These are phyloP conservation scores for Piper longum DNA, from an alignment of 164 flowering plant species.

Conservation along the genomic window DNA sequence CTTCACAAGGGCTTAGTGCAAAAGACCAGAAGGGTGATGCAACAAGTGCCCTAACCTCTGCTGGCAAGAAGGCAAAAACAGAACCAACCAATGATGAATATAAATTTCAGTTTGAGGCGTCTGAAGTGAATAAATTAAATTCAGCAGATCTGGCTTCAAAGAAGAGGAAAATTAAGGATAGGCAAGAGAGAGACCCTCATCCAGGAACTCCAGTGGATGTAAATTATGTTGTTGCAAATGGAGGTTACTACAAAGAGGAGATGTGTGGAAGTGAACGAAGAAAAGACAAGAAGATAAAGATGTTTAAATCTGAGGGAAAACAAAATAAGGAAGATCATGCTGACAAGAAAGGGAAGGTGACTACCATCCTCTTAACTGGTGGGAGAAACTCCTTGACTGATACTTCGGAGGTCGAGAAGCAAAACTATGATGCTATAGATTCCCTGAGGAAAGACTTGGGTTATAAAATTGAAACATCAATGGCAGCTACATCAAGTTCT, in stretches of 20 bases:
- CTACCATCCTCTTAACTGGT: conserved; percentile 11
- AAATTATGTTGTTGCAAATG: conserved; percentile 9
- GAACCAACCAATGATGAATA: conserved; percentile 15
- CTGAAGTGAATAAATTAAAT: conserved; percentile 11
- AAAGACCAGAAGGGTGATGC: conserved; percentile 16
- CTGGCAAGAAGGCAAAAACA: conserved; percentile 22
- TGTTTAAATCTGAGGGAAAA: conserved; percentile 17
- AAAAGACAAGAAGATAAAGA: conserved; percentile 25
- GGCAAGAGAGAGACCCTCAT: conserved; percentile 23
- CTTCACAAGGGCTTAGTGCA: conserved; percentile 14
- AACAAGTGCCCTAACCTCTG: conserved; percentile 12
- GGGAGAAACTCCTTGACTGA: conserved; percentile 12
- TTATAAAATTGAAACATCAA: conserved; percentile 22
- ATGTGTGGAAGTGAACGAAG: conserved; percentile 20
- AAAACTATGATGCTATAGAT: conserved; percentile 31
- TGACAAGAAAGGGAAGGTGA: conserved; percentile 14
- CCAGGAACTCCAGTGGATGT: conserved; percentile 6
- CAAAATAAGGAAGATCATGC: conserved; percentile 18
- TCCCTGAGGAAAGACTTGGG: conserved; percentile 37
- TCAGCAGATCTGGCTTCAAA: conserved; percentile 16
- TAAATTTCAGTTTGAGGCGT: conserved; percentile 8
- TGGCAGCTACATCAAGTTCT: conserved; percentile 83
- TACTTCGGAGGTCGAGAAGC: conserved; percentile 18
- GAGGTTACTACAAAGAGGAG: conserved; percentile 16
- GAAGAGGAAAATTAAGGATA: conserved; percentile 46